A percentile compares a stretch with the other conserved stretches of the same genome.
These are phyloP conservation scores for Parafenestella ontariensis DNA, from an alignment of 2,329 filamentous ascomycete species.

Conservation along the genomic window DNA sequence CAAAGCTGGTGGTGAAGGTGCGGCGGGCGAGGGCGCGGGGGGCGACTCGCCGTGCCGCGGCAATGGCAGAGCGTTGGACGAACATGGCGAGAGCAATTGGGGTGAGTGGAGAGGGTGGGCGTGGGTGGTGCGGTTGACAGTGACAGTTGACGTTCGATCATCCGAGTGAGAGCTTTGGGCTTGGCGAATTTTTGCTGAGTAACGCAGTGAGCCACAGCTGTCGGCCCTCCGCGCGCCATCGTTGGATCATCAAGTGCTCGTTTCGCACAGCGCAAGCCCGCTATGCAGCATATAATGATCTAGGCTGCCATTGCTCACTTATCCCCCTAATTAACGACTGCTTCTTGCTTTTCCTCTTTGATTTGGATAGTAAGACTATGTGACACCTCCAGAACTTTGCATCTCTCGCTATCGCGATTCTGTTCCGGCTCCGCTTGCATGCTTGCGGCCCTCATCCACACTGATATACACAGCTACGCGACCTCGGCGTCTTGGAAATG, in stretches of 20 bases:
- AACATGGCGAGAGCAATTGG: slow-evolving; percentile 53
- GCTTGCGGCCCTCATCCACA: background rate
- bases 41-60: slow-evolving; percentile 55
- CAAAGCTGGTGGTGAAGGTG: slow-evolving; percentile 56
- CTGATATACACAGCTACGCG: background rate
- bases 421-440: background rate
- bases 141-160: slow-evolving; percentile 34
- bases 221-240: slow-evolving; percentile 1
- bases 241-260: too few relatives aligned
- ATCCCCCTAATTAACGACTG: background rate
- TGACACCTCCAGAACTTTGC: background rate
- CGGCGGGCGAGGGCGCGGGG: slow-evolving; percentile 51
- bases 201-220: slow-evolving; percentile 12
- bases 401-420: background rate
- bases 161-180: slow-evolving; percentile 20
- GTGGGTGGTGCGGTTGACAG: slow-evolving; percentile 37
- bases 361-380: background rate
- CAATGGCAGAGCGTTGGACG: slow-evolving; percentile 59
- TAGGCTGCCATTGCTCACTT: slow-evolving; percentile 6
- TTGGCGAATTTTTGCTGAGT: slow-evolving; percentile 28
- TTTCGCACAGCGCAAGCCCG: slow-evolving; percentile 1
- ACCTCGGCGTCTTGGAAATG: slow-evolving; percentile 15
- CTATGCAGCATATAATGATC: slow-evolving; percentile 9
- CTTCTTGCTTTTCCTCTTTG: background rate
- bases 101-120: slow-evolving; percentile 44